These are phyloP conservation scores for Tilletia indica DNA, from an alignment of 1,284 basidiomycete genomes.

Conservation along the genomic window DNA sequence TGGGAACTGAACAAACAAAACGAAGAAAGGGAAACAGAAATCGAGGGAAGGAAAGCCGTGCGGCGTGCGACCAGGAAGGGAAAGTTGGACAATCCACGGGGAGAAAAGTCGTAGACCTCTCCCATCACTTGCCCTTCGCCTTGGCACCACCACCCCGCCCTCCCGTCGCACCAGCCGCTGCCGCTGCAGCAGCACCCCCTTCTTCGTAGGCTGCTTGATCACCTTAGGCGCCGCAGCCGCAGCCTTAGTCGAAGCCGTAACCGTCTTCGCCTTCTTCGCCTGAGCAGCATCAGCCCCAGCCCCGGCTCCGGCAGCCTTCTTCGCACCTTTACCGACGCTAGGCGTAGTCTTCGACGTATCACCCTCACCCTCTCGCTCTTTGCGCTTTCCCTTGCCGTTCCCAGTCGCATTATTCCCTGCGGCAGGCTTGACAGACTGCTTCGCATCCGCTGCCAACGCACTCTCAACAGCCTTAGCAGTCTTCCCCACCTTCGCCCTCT, in stretches of 20 bases:
- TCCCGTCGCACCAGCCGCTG: background rate
- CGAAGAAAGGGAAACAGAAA: too few relatives aligned
- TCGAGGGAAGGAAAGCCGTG: too few relatives aligned
- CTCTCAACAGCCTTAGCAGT: background rate
- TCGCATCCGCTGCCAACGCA: background rate
- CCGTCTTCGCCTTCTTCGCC: too few relatives aligned
- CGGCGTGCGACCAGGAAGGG: too few relatives aligned
- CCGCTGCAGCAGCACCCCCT: background rate
- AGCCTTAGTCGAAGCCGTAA: background rate
- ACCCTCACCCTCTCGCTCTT: conserved; percentile 2
- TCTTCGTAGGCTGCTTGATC: conserved; percentile 13
- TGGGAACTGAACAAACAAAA: too few relatives aligned
- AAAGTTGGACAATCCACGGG: too few relatives aligned
- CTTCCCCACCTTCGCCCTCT: background rate
- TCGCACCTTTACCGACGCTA: too few relatives aligned
- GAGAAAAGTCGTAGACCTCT: background rate
- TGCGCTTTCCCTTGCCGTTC: conserved; percentile 1
- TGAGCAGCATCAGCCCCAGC: too few relatives aligned
- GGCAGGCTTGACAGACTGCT: background rate
- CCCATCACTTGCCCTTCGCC: too few relatives aligned
- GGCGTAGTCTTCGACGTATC: background rate
- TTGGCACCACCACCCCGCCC: too few relatives aligned
- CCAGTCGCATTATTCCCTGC: background rate
- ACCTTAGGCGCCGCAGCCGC: conserved; percentile 8
- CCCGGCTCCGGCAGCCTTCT: too few relatives aligned